These are phyloP conservation scores for Metschnikowia continentalis DNA, from an alignment of 805 yeast genomes.

Conservation along the genomic window DNA sequence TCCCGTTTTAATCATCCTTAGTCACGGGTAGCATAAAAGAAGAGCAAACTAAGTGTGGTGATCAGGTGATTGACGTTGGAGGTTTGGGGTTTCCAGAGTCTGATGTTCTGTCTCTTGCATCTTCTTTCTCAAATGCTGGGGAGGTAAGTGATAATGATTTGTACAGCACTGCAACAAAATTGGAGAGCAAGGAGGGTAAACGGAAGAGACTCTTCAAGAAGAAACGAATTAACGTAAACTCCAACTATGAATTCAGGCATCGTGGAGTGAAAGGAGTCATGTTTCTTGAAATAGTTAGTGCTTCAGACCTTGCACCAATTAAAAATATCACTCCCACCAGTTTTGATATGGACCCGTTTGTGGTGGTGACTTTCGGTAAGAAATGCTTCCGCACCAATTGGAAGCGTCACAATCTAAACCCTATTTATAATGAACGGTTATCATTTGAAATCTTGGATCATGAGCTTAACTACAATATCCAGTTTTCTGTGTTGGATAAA, in stretches of 20 bases:
- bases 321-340: slow-evolving; percentile 66
- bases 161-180: slow-evolving; percentile 6
- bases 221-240: slow-evolving; percentile 6
- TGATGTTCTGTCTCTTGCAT: slow-evolving; percentile 15
- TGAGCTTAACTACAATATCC: slow-evolving; percentile 63
- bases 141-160: slow-evolving; percentile 7
- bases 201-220: slow-evolving; percentile 6
- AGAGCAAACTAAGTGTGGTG: neutral
- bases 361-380: slow-evolving; percentile 84
- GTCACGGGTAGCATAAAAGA: neutral
- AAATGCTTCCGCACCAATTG: slow-evolving; percentile 83
- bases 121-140: slow-evolving; percentile 5
- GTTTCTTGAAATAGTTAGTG: slow-evolving; percentile 70
- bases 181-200: slow-evolving; percentile 3
- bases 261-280: slow-evolving; percentile 60
- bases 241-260: slow-evolving; percentile 35
- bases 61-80: neutral
- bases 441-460: slow-evolving; percentile 70
- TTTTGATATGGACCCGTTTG: slow-evolving; percentile 96
- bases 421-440: slow-evolving; percentile 74
- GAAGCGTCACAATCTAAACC: slow-evolving; percentile 77
- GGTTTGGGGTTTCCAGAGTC: slow-evolving; percentile 5
- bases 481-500: slow-evolving; percentile 74
- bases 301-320: slow-evolving; percentile 75
- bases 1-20: neutral